Evolutionary conservation across 2,329 filamentous ascomycete genomes (phyloP).

Genomic region (Microcyclospora pomicola): DNA sequence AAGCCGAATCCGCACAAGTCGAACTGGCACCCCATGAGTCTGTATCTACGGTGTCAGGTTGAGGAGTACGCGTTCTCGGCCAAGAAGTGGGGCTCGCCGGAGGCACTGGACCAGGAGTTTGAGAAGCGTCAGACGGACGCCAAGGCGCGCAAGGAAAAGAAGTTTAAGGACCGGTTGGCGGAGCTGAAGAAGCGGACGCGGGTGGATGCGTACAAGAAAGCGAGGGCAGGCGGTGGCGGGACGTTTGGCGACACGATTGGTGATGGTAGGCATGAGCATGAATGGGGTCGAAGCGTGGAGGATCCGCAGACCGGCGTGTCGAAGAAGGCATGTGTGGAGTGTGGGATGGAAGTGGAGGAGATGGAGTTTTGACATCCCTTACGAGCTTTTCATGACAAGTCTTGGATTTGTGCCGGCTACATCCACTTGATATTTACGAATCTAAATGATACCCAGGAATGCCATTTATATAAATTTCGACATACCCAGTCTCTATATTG

Average conservation of each 20-base stretch:
- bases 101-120: conserved; percentile 79
- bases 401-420: too few relatives aligned
- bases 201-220: conserved; percentile 74
- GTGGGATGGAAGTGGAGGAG: conserved; percentile 55
- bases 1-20: conserved; percentile 90
- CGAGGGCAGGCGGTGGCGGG: conserved; percentile 40
- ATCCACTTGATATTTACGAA: too few relatives aligned
- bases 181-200: conserved; percentile 88
- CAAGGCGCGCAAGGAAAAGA: conserved; percentile 75
- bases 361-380: conserved; percentile 39
- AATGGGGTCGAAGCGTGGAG: conserved; percentile 54
- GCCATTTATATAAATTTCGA: too few relatives aligned
- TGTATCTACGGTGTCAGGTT: conserved; percentile 85
- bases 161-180: conserved; percentile 77
- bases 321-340: conserved; percentile 58
- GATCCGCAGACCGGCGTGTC: conserved; percentile 55
- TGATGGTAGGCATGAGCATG: conserved; percentile 68
- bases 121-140: conserved; percentile 64
- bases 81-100: conserved; percentile 79
- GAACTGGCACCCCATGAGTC: conserved; percentile 98
- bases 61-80: conserved; percentile 77
- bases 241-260: conserved; percentile 63
- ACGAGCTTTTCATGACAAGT: too few relatives aligned
- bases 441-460: too few relatives aligned
- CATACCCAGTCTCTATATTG: too few relatives aligned